phyloP scores from a whole-genome alignment of 495 filamentous ascomycete species.

The Penicillium herquei region DNA sequence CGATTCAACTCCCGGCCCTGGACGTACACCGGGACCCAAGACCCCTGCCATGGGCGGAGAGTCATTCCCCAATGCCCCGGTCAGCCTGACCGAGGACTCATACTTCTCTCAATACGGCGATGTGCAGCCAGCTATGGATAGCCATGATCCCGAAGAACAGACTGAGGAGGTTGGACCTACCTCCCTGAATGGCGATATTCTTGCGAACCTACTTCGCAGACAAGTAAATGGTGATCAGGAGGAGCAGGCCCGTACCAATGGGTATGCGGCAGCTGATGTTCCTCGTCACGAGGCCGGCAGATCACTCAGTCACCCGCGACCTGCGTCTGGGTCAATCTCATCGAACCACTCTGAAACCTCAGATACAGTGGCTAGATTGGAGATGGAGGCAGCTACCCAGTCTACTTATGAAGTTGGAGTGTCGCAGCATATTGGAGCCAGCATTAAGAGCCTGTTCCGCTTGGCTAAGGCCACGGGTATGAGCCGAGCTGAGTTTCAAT shows the following conservation, averaged over 20 bases:
- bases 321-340: constrained; percentile 49
- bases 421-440: constrained; percentile 84
- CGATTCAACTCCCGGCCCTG: constrained; percentile 77
- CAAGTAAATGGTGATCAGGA: constrained; percentile 22
- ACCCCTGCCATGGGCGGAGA: constrained; percentile 52
- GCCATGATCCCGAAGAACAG: constrained; percentile 73
- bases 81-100: constrained; percentile 34
- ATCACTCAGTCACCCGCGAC: constrained; percentile 42
- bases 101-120: constrained; percentile 87
- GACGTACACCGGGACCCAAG: constrained; percentile 68
- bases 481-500: constrained; percentile 78
- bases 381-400: constrained; percentile 60
- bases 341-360: constrained; percentile 56
- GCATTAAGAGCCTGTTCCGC: constrained; percentile 83
- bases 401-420: constrained; percentile 74
- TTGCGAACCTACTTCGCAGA: constrained; percentile 37
- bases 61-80: constrained; percentile 27
- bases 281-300: constrained; percentile 22
- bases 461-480: constrained; percentile 79
- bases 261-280: constrained; percentile 18
- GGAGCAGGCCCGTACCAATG: constrained; percentile 22
- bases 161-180: constrained; percentile 47
- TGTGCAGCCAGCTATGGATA: constrained; percentile 90
- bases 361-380: constrained; percentile 62
- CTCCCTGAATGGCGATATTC: constrained; percentile 52